These are phyloP conservation scores for Plasmodium yoelii DNA, from an alignment of 169 alveolate genomes.

Conservation along the genomic window DNA sequence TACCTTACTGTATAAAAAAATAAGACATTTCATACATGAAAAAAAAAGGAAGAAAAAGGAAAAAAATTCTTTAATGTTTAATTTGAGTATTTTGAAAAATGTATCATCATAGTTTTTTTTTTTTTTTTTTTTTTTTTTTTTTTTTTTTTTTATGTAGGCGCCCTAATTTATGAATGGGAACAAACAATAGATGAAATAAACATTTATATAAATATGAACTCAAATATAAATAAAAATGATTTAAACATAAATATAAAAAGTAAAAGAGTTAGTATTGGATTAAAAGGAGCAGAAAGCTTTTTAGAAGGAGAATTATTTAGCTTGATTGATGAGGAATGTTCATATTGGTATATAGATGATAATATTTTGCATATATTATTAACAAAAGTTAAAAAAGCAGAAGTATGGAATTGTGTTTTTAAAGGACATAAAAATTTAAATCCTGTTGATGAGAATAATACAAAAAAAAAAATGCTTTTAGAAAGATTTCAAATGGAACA, in stretches of 20 bases:
- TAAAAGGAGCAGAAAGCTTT: constrained; percentile 47
- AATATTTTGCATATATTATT: constrained; percentile 63
- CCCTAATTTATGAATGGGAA: constrained; percentile 67
- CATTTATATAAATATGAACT: constrained; percentile 42
- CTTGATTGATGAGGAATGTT: constrained; percentile 58
- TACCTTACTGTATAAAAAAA: too few relatives aligned
- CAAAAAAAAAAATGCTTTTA: constrained; percentile 79
- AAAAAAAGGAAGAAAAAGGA: too few relatives aligned
- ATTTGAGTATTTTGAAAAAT: too few relatives aligned
- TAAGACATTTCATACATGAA: too few relatives aligned
- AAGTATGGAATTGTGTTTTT: constrained; percentile 64
- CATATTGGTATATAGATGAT: constrained; percentile 76
- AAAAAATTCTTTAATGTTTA: too few relatives aligned
- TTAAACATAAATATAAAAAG: constrained; percentile 43
- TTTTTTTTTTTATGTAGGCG: constrained; percentile 27
- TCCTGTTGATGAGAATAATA: constrained; percentile 74
- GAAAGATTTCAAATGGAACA: constrained; percentile 86
- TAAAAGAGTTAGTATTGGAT: constrained; percentile 50
- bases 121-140: not conserved
- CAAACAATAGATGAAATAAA: constrained; percentile 68
- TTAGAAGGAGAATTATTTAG: constrained; percentile 63
- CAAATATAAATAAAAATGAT: constrained; percentile 45
- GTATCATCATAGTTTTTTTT: not conserved
- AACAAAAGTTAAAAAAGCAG: constrained; percentile 64
- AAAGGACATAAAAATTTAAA: constrained; percentile 69